Conservation (phyloP, 2,329 filamentous ascomycete genomes). For the Lecanicillium sp. region DNA sequence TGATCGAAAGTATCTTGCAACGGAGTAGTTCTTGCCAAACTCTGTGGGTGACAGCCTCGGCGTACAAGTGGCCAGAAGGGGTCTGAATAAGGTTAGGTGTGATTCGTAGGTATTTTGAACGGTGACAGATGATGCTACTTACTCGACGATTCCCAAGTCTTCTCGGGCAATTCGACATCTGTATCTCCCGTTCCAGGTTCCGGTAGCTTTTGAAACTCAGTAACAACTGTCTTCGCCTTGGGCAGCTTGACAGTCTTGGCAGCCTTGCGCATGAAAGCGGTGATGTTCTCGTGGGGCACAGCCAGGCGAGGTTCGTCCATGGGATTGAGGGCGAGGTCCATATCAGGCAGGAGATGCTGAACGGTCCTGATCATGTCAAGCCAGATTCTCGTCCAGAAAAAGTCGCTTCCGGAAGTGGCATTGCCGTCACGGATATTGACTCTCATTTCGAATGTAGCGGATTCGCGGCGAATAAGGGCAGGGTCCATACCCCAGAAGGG, state of each 20-base stretch:
- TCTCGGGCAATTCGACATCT: slow-evolving; percentile 26
- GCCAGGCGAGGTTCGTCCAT: slow-evolving; percentile 62
- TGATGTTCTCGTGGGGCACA: slow-evolving; percentile 55
- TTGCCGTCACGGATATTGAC: slow-evolving; percentile 48
- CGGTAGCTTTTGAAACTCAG: slow-evolving; percentile 35
- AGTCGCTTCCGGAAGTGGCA: slow-evolving; percentile 43
- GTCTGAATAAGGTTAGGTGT: slow-evolving; percentile 22
- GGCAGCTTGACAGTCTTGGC: slow-evolving; percentile 36
- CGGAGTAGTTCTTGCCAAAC: slow-evolving; percentile 44
- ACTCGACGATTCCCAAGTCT: slow-evolving; percentile 46
- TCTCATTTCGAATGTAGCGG: slow-evolving; percentile 50
- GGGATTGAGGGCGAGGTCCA: slow-evolving; percentile 59
- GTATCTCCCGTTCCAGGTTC: slow-evolving; percentile 26
- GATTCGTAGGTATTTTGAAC: not conserved
- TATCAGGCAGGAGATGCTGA: slow-evolving; percentile 52
- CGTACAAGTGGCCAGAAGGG: slow-evolving; percentile 51
- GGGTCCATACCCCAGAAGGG: slow-evolving; percentile 49
- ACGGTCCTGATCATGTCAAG: slow-evolving; percentile 43
- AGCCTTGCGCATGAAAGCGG: slow-evolving; percentile 45
- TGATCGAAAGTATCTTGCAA: slow-evolving; percentile 35
- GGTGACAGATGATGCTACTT: slow-evolving; percentile 15
- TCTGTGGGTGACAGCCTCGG: slow-evolving; percentile 55
- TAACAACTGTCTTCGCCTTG: slow-evolving; percentile 34
- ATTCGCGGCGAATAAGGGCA: slow-evolving; percentile 40
- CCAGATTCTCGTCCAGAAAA: slow-evolving; percentile 53